A percentile compares a stretch with the other conserved stretches of the same genome.
Evolutionary conservation across 2,329 filamentous ascomycete genomes (phyloP).

Genomic region (Ilyonectria destructans): DNA sequence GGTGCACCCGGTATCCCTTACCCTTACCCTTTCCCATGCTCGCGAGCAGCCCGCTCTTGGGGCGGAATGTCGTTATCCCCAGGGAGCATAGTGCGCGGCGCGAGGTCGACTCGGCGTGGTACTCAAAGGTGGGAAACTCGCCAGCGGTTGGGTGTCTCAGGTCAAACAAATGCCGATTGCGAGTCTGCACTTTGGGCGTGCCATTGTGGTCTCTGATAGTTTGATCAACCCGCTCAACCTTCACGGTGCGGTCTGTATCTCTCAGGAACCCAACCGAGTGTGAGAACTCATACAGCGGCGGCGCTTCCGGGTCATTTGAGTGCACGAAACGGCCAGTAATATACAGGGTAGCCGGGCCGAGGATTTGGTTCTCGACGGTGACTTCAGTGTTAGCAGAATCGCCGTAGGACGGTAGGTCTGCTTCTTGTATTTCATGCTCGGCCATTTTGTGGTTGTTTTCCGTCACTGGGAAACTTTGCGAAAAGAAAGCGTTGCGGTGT

Average conservation of each 20-base stretch:
- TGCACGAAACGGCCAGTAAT: conserved; percentile 55
- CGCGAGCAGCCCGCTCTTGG: conserved; percentile 40
- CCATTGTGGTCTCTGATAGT: conserved; percentile 44
- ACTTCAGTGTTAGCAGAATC: conserved; percentile 28
- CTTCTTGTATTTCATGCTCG: conserved; percentile 29
- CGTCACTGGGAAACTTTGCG: not conserved
- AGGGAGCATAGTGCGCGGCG: conserved; percentile 50
- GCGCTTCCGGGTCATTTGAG: conserved; percentile 47
- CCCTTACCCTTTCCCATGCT: conserved; percentile 23
- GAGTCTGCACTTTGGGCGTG: conserved; percentile 47
- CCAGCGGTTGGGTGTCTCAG: conserved; percentile 52
- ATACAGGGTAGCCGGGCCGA: conserved; percentile 54
- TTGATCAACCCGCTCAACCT: conserved; percentile 53
- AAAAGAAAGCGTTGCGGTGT: not conserved
- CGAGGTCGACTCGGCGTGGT: conserved; percentile 53
- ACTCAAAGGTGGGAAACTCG: conserved; percentile 51
- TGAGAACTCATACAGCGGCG: conserved; percentile 57
- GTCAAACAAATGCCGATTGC: conserved; percentile 54
- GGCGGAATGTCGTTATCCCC: conserved; percentile 49
- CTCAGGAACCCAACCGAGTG: conserved; percentile 53
- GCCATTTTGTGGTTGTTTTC: conserved; percentile 26
- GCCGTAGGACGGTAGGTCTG: conserved; percentile 46
- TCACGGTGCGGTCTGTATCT: conserved; percentile 52
- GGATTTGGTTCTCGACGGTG: conserved; percentile 31
- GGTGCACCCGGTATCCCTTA: conserved; percentile 51